These are phyloP conservation scores for Nakazawaea holstii DNA, from an alignment of 805 yeast species.

Conservation along the genomic window DNA sequence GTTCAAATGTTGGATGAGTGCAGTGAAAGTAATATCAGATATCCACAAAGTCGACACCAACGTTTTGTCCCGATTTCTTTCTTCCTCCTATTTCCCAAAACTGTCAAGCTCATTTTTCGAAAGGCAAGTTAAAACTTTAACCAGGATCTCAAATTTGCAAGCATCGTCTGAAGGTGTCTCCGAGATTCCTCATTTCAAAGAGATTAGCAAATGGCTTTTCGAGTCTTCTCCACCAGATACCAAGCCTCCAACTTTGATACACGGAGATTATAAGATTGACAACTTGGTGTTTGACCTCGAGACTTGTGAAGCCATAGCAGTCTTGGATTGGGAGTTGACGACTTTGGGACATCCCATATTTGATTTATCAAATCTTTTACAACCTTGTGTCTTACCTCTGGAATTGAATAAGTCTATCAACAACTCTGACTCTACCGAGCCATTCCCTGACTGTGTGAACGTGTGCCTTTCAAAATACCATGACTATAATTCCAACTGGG, in stretches of 20 bases:
- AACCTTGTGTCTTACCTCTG: slow-evolving; percentile 44
- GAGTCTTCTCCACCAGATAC: slow-evolving; percentile 44
- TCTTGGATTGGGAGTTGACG: slow-evolving; percentile 63
- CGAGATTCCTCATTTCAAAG: slow-evolving; percentile 41
- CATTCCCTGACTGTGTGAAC: slow-evolving; percentile 11
- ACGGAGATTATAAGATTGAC: slow-evolving; percentile 64
- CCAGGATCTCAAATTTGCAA: slow-evolving; percentile 35
- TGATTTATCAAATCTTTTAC: slow-evolving; percentile 53
- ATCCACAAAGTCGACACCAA: slow-evolving; percentile 46
- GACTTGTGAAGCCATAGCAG: slow-evolving; percentile 43
- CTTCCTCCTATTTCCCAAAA: slow-evolving; percentile 32
- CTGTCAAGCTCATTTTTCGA: slow-evolving; percentile 44
- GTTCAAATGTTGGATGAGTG: slow-evolving; percentile 37
- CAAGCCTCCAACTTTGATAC: slow-evolving; percentile 39
- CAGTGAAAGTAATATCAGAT: slow-evolving; percentile 39
- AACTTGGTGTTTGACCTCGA: slow-evolving; percentile 56
- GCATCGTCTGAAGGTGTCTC: slow-evolving; percentile 31
- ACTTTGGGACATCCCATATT: slow-evolving; percentile 62
- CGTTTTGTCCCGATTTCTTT: slow-evolving; percentile 36
- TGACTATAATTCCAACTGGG: slow-evolving; percentile 30
- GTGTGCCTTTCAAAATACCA: slow-evolving; percentile 21
- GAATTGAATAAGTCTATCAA: slow-evolving; percentile 26
- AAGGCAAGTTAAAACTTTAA: slow-evolving; percentile 46
- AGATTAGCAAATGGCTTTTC: slow-evolving; percentile 36
- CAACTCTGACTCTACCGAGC: not conserved